phyloP scores from a whole-genome alignment of 371 early-diverging fungal genomes.

The Smittium culicis region DNA sequence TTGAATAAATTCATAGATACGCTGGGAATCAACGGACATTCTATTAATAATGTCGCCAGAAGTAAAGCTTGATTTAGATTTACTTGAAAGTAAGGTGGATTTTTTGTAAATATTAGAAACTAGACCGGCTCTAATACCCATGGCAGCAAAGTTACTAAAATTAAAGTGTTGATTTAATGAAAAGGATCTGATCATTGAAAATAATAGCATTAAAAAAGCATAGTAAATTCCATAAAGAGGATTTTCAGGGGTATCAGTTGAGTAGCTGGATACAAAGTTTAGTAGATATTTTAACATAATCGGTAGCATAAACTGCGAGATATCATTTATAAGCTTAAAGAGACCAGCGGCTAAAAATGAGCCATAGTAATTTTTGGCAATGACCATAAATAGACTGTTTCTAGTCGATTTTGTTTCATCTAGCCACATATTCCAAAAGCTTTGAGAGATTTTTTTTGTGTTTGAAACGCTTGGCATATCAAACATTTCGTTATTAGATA shows the following conservation, averaged over 20 bases:
- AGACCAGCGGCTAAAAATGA: neutral
- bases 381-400: conserved; percentile 60
- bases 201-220: neutral
- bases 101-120: neutral
- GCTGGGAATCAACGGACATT: neutral
- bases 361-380: too few species aligned
- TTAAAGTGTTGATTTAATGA: neutral
- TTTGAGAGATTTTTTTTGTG: conserved; percentile 39
- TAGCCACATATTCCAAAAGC: conserved; percentile 54
- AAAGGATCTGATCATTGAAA: neutral
- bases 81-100: neutral
- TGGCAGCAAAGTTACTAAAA: neutral
- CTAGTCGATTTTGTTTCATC: conserved; percentile 26
- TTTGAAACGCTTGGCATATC: conserved; percentile 41
- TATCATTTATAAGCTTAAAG: neutral
- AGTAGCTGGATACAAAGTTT: neutral
- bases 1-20: neutral
- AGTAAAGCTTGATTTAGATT: neutral
- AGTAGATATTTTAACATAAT: neutral
- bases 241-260: neutral
- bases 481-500: conserved; percentile 72
- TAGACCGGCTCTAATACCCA: neutral
- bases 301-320: neutral
- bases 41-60: neutral
- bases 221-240: neutral